Base-by-base conservation (phyloP, 2,329 filamentous ascomycete genomes). In the Neurospora sp. region DNA sequence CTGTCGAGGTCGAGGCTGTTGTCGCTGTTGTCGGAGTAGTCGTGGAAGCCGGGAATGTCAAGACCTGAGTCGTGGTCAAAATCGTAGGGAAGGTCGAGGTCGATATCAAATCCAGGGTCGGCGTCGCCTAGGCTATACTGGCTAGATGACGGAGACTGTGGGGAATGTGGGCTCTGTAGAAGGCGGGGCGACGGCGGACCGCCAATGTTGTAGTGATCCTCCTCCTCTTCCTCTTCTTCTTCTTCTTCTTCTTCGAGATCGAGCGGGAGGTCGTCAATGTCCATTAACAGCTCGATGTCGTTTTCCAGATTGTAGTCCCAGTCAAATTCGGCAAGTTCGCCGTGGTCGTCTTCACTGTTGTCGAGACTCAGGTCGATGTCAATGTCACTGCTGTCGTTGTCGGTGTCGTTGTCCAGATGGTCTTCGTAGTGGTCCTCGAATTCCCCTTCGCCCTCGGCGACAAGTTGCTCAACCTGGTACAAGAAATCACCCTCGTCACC, bases 111-210 rank as follows among this genome's bases (percentile, higher is more conserved):
- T 62, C 52, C 52, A 62, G 52, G 52, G 52, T 58, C 46, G 23
- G 46, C 19, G 46, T 58, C 23, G 46, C 8, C 23, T 7, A 62
- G 52, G 52, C 52, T 62, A 62, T 15, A 62, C n/a, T 62, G 28
- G 52, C 52, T 36, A 62, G 52, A 67, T 43, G 68, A 69, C 66
- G 68, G 68, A 23, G 68, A 69, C 68, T 62, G 52, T 62, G 52
- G 52, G 52, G 52, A 62, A 62, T 62, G 52, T 62, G 52, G 52
- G 28, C 52, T 62, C 28, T 36, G 23, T 8, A 17, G 52, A 62
- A 36, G 52, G 52, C 52, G 52, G 52, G 52, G 52, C 52, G 19
- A 8, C 19, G 15, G 6, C 46, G 52, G 15, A 15, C 52, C 13
- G 52, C 23, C 28, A 36, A 36, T 17, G 13, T 36, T 17, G 52